These are phyloP conservation scores for Phytophthora sp. DNA, from an alignment of 352 stramenopile species.

Conservation along the genomic window DNA sequence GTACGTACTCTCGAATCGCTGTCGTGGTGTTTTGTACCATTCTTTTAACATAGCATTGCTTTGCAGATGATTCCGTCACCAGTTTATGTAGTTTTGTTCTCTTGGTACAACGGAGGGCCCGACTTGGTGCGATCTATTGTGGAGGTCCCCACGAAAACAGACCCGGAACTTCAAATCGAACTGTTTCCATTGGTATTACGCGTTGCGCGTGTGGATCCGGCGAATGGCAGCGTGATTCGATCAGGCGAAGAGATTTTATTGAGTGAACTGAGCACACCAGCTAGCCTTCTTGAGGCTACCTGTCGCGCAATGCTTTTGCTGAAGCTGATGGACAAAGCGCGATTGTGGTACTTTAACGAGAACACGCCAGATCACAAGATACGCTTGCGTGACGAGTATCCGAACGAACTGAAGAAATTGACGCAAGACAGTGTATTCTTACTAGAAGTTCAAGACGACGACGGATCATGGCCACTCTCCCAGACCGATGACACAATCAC, in stretches of 20 bases:
- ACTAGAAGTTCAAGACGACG: conserved; percentile 83
- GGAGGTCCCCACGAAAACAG: conserved; percentile 39
- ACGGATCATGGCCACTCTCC: conserved; percentile 86
- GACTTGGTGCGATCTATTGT: conserved; percentile 66
- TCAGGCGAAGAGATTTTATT: conserved; percentile 84
- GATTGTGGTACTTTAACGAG: conserved; percentile 87
- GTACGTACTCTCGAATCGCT: conserved; percentile 44
- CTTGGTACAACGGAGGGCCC: conserved; percentile 83
- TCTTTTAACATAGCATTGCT: conserved; percentile 3
- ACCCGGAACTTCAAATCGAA: conserved; percentile 61
- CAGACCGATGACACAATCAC: conserved; percentile 56
- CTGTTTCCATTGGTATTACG: conserved; percentile 83
- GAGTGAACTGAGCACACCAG: conserved; percentile 64
- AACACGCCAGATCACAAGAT: conserved; percentile 73
- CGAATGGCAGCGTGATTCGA: conserved; percentile 72
- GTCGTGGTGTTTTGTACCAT: not conserved
- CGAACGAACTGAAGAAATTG: conserved; percentile 59
- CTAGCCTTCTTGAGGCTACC: conserved; percentile 67
- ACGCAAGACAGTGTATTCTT: conserved; percentile 83
- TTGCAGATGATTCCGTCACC: conserved; percentile 70
- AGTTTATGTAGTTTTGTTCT: conserved; percentile 68
- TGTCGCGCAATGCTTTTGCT: conserved; percentile 75
- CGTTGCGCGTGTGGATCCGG: conserved; percentile 72
- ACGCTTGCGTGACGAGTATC: conserved; percentile 51
- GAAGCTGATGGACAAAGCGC: conserved; percentile 76